Conservation (phyloP, 768 basidiomycete genomes). For the Gloeophyllum trabeum region DNA sequence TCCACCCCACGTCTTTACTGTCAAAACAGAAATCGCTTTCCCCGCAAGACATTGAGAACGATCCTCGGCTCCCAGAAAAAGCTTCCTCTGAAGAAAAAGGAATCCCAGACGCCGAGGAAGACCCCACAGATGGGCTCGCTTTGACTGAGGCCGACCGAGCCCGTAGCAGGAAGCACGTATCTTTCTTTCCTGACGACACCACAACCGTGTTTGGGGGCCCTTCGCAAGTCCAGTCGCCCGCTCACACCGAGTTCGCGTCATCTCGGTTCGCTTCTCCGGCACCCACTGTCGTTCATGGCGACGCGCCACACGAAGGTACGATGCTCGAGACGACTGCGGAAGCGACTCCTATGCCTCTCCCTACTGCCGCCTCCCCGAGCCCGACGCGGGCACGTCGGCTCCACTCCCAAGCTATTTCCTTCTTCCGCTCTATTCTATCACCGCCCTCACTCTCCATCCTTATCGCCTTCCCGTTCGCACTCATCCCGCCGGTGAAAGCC, state of each 20-base stretch:
- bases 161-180: conserved; percentile 2
- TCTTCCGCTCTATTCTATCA: conserved; percentile 27
- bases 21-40: neutral
- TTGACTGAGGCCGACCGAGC: too few species aligned
- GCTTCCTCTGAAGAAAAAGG: neutral
- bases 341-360: neutral
- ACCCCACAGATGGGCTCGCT: neutral
- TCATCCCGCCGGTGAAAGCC: conserved; percentile 46
- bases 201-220: neutral
- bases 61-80: too few species aligned
- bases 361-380: neutral
- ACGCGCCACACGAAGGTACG: neutral
- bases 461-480: conserved; percentile 40
- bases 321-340: neutral
- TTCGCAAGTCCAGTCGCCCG: neutral
- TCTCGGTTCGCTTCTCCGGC: neutral
- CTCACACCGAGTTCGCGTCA: neutral
- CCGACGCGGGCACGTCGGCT: neutral
- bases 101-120: neutral
- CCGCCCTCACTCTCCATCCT: conserved; percentile 46
- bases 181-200: conserved; percentile 3
- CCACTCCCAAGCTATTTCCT: neutral
- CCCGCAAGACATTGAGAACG: neutral
- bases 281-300: conserved; percentile 3
- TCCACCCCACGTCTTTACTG: neutral